phyloP scores from a whole-genome alignment of 2,329 filamentous ascomycete species.

The Blumeria hordei region DNA sequence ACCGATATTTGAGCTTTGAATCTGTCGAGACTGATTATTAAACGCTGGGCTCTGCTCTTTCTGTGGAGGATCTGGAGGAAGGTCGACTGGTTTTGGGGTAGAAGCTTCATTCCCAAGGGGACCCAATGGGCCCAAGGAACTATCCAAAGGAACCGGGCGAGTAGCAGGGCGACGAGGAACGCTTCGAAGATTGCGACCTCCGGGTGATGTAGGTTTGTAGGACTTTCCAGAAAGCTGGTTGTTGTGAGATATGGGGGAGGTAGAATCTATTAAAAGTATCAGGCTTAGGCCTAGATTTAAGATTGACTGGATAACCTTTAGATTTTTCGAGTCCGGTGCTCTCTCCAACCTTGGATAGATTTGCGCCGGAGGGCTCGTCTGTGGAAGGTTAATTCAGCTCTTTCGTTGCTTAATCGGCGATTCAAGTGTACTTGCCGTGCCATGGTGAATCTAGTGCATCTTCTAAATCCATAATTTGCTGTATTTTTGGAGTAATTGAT shows the following conservation, averaged over 20 bases:
- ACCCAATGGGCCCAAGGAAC: constrained; percentile 54
- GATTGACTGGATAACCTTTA: constrained; percentile 5
- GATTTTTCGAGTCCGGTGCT: constrained; percentile 8
- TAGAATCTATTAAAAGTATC: constrained; percentile 5
- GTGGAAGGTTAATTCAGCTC: constrained; percentile 3
- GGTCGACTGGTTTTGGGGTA: constrained; percentile 17
- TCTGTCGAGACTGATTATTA: constrained; percentile 20
- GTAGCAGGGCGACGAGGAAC: constrained; percentile 36
- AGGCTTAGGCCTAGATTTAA: neutral
- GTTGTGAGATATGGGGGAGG: constrained; percentile 7
- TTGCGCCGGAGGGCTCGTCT: constrained; percentile 20
- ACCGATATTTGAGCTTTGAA: constrained; percentile 33
- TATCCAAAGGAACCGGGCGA: constrained; percentile 51
- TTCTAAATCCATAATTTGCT: constrained; percentile 19
- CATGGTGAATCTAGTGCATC: constrained; percentile 21
- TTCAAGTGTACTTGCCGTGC: constrained; percentile 17
- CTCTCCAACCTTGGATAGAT: constrained; percentile 9
- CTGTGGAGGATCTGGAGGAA: constrained; percentile 43
- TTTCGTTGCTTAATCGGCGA: neutral
- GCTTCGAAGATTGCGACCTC: constrained; percentile 13
- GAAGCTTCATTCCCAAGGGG: constrained; percentile 28
- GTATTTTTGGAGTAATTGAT: no score
- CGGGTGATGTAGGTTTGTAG: constrained; percentile 11
- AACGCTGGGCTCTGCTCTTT: constrained; percentile 41
- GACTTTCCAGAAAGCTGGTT: constrained; percentile 8